Percentiles rank a stretch among this genome's conserved stretches.
These are phyloP conservation scores for Tylopilus sp. DNA, from an alignment of 1,284 basidiomycete species.

Conservation along the genomic window DNA sequence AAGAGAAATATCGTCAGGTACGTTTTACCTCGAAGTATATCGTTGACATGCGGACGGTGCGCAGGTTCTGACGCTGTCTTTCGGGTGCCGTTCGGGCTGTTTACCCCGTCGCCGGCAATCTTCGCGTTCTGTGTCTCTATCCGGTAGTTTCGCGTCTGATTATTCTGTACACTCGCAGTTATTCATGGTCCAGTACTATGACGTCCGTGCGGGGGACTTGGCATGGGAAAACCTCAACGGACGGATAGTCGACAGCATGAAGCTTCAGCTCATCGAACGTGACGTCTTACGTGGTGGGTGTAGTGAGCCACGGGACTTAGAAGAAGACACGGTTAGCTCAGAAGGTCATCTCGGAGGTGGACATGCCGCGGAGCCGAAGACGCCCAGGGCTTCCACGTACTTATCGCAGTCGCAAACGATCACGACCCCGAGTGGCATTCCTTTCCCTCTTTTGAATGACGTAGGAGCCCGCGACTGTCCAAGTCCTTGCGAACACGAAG, in stretches of 20 bases:
- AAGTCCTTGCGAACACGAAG: conserved; percentile 26
- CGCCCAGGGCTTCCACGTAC: conserved; percentile 35
- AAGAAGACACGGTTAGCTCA: conserved; percentile 29
- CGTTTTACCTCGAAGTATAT: conserved; percentile 12
- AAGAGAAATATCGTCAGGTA: conserved; percentile 29
- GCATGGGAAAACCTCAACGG: conserved; percentile 43
- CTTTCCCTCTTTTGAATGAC: conserved; percentile 35
- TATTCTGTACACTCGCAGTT: conserved; percentile 28
- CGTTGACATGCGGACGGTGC: conserved; percentile 1
- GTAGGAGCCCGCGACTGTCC: conserved; percentile 20
- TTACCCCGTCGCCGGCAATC: conserved; percentile 1
- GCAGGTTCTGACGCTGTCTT: conserved; percentile 1
- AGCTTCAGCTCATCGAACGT: conserved; percentile 30
- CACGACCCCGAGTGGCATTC: conserved; percentile 22
- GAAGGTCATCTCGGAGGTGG: conserved; percentile 33
- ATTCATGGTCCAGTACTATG: conserved; percentile 62
- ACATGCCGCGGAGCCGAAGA: conserved; percentile 37
- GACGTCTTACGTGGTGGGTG: conserved; percentile 21
- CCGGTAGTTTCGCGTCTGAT: conserved; percentile 18
- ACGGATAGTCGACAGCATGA: conserved; percentile 43
- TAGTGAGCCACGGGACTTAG: conserved; percentile 23
- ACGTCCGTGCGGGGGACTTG: conserved; percentile 50
- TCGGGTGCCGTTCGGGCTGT: conserved; percentile 8
- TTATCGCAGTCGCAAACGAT: conserved; percentile 33
- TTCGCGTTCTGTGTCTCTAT: conserved; percentile 1